A percentile compares a stretch with the other conserved stretches of the same genome.
Conservation (phyloP, 257 asterid species). For the Solanum dulcamara region DNA sequence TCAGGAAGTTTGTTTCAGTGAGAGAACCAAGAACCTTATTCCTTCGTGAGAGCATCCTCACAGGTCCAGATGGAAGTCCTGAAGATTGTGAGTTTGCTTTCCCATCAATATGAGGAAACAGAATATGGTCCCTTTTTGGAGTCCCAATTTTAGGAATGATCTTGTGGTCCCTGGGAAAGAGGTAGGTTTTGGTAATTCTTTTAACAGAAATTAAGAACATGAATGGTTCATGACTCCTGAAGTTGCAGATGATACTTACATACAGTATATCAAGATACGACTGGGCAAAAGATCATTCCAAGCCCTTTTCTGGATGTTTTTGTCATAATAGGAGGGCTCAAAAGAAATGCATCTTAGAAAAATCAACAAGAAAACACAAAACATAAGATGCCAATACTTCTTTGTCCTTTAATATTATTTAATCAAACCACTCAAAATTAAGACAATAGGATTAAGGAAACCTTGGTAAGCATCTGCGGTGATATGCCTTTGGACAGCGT, state of each 20-base stretch:
- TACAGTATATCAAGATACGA: slow-evolving; percentile 63
- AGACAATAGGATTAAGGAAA: slow-evolving; percentile 10
- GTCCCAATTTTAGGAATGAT: slow-evolving; percentile 34
- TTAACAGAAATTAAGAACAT: neutral
- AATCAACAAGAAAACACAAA: neutral
- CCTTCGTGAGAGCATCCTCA: slow-evolving; percentile 12
- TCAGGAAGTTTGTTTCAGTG: slow-evolving; percentile 2
- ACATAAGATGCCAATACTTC: neutral
- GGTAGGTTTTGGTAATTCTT: neutral
- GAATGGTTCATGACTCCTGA: neutral
- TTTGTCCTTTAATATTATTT: neutral
- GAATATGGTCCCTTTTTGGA: slow-evolving; percentile 59
- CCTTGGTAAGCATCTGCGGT: slow-evolving; percentile 74
- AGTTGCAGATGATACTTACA: slow-evolving; percentile 21
- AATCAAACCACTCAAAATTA: slow-evolving; percentile 2
- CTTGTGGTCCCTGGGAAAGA: slow-evolving; percentile 44
- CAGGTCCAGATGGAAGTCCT: slow-evolving; percentile 9
- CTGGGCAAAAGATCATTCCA: slow-evolving; percentile 51
- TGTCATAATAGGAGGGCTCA: slow-evolving; percentile 15
- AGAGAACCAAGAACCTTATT: slow-evolving; percentile 34
- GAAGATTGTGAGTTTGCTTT: slow-evolving; percentile 10
- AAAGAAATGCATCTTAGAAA: slow-evolving; percentile 35
- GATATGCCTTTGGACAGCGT: slow-evolving; percentile 71
- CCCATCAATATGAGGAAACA: slow-evolving; percentile 33
- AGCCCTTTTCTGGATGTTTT: slow-evolving; percentile 34